phyloP scores from a whole-genome alignment of 495 filamentous ascomycete species.

The Glarea lozoyensis region DNA sequence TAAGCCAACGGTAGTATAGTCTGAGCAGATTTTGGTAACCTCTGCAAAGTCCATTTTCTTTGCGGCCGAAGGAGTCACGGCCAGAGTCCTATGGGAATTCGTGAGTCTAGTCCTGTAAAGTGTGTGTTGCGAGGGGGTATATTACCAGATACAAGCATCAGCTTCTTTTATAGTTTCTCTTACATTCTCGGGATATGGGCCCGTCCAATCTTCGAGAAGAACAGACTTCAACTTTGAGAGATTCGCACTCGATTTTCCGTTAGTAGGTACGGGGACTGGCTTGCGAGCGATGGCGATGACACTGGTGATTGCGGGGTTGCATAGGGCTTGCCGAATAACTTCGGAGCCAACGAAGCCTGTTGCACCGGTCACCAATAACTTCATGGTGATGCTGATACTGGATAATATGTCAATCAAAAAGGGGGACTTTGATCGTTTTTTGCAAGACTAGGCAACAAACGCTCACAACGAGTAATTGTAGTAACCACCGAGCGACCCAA shows the following conservation, averaged over 20 bases:
- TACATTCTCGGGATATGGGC: slow-evolving; percentile 33
- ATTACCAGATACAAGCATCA: slow-evolving; percentile 46
- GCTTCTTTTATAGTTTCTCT: slow-evolving; percentile 31
- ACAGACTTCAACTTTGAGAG: slow-evolving; percentile 33
- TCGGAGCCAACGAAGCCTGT: slow-evolving; percentile 37
- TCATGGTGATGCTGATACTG: slow-evolving; percentile 36
- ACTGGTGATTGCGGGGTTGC: slow-evolving; percentile 27
- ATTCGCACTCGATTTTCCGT: slow-evolving; percentile 19
- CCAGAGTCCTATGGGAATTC: slow-evolving; percentile 29
- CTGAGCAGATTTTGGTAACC: slow-evolving; percentile 32
- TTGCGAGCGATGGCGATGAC: slow-evolving; percentile 33
- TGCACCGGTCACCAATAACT: slow-evolving; percentile 39
- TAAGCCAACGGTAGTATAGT: slow-evolving; percentile 30
- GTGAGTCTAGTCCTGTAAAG: background rate
- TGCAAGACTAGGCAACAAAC: no score
- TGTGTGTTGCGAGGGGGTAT: background rate
- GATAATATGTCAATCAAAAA: no score
- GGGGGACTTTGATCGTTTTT: no score
- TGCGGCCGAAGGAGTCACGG: slow-evolving; percentile 29
- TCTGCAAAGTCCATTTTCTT: slow-evolving; percentile 27
- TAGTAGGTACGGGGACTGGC: slow-evolving; percentile 4
- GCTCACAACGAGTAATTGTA: no score
- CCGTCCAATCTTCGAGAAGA: slow-evolving; percentile 28
- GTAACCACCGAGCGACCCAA: no score
- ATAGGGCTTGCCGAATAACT: slow-evolving; percentile 31